Evolutionary conservation across 805 yeast genomes (phyloP).

Genomic region (Torulaspora indica): DNA sequence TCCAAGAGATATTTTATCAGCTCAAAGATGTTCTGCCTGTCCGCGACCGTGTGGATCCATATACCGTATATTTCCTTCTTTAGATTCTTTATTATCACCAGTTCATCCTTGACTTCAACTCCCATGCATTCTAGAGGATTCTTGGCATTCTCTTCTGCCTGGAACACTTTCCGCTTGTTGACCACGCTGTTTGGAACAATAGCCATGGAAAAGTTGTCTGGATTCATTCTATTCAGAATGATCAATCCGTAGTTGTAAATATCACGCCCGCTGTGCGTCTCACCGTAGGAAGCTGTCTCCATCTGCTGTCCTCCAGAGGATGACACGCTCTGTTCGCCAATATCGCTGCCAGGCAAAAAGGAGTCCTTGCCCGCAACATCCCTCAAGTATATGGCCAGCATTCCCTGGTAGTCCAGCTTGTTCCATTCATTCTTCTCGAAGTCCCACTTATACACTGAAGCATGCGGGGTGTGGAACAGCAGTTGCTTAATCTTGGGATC

Average conservation of each 20-base stretch:
- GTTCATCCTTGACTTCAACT: constrained; percentile 62
- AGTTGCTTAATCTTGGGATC: constrained; percentile 68
- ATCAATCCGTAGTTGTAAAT: constrained; percentile 63
- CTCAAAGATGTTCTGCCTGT: constrained; percentile 56
- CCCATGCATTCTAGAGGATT: constrained; percentile 47
- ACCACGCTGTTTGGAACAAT: constrained; percentile 53
- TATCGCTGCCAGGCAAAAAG: constrained; percentile 17
- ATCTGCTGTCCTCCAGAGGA: constrained; percentile 11
- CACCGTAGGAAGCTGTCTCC: constrained; percentile 14
- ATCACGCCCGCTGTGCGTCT: constrained; percentile 32
- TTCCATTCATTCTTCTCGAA: constrained; percentile 59
- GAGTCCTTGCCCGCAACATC: constrained; percentile 34
- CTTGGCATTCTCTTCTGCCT: constrained; percentile 23
- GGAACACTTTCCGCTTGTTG: constrained; percentile 39
- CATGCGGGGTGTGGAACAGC: constrained; percentile 63
- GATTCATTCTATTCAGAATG: constrained; percentile 60
- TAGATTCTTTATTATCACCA: constrained; percentile 63
- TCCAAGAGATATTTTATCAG: constrained; percentile 36
- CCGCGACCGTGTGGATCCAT: constrained; percentile 70
- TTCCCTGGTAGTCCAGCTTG: constrained; percentile 66
- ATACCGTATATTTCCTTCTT: constrained; percentile 70
- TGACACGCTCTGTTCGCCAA: constrained; percentile 11
- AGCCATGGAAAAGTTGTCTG: constrained; percentile 70
- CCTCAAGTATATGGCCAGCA: constrained; percentile 59
- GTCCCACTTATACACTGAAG: constrained; percentile 63